These are phyloP conservation scores for Dothistroma septosporum DNA, from an alignment of 2,329 filamentous ascomycete species.

Conservation along the genomic window DNA sequence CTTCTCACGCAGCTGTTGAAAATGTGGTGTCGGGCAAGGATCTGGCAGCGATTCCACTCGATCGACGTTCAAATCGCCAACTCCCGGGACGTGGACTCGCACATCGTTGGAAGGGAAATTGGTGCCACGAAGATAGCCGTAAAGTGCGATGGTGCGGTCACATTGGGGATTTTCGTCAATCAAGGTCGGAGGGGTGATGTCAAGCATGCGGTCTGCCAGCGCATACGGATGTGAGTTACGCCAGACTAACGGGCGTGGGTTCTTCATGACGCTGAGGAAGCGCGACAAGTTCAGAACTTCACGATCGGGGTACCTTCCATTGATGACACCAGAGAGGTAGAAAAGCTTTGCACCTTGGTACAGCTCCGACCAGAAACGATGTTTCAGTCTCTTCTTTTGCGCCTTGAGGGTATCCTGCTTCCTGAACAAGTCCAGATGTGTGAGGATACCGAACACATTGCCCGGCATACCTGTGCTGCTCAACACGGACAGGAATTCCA, in stretches of 20 bases:
- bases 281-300: constrained; percentile 93
- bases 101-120: constrained; percentile 86
- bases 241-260: constrained; percentile 92
- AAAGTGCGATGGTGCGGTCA: constrained; percentile 84
- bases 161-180: constrained; percentile 86
- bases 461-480: constrained; percentile 96
- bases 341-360: constrained; percentile 97
- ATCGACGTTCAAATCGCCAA: constrained; percentile 81
- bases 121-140: constrained; percentile 89
- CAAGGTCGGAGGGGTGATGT: constrained; percentile 87
- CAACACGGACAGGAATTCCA: constrained; percentile 96
- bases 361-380: constrained; percentile 92
- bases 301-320: constrained; percentile 91
- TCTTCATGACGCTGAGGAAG: constrained; percentile 98
- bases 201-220: constrained; percentile 87
- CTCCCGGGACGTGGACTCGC: constrained; percentile 83
- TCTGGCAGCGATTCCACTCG: constrained; percentile 85
- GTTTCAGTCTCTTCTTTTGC: constrained; percentile 94
- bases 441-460: constrained; percentile 95
- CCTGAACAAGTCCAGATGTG: constrained; percentile 90
- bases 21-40: constrained; percentile 88
- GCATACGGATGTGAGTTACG: constrained; percentile 93
- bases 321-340: constrained; percentile 93
- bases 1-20: constrained; percentile 83
- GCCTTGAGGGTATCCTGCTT: constrained; percentile 89